Base-by-base conservation (phyloP, 2,329 filamentous ascomycete genomes). In the Microcera coccophila region DNA sequence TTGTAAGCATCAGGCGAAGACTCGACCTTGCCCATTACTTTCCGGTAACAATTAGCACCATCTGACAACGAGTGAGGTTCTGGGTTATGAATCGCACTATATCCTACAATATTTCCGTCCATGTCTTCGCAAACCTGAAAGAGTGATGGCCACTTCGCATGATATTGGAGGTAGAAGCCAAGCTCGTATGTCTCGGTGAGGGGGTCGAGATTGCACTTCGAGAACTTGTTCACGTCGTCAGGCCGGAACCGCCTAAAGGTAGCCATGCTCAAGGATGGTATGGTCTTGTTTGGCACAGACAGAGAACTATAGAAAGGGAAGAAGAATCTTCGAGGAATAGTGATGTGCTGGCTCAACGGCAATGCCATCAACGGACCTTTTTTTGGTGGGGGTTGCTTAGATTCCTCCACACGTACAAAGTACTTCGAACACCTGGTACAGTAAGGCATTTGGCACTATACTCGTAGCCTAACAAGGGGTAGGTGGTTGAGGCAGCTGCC, bases 111-210 rank as follows among this genome's bases (percentile, higher is more conserved):
- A 50, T 90, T 85, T n/a, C 90, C 90, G 50, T 85, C 77, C 42
- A 81, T 78, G 53, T 91, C 88, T 64, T 95, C 88, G 46, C 94
- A 89, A 14, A 95, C 87, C 62, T 89, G 89, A 71, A 96, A 97
- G 33, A 97, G 79, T 19, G 90, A 85, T 2, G 93, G 93, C 93
- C 93, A 98, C 74, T 87, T 89, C 40, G 90, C 89, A 52, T 95
- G 82, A 69, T 98, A 98, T 60, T 94, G 87, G 46, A 96, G 80
- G 71, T 98, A 98, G 73, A 97, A 98, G 49, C 82, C 81, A 52
- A 95, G 79, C 65, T 95, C 90, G 72, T 97, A 98, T 43, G 94
- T 97, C 71, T 98, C 93, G n/a, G 93, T 97, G 49, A 96, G 76
- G 31, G 88, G 88, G 63, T 98, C 93, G 49, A 98, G 83, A 63